Percentiles rank a stretch among this genome's conserved stretches.
These are phyloP conservation scores for Kazachstania taianensis DNA, from an alignment of 805 yeast genomes.

Conservation along the genomic window DNA sequence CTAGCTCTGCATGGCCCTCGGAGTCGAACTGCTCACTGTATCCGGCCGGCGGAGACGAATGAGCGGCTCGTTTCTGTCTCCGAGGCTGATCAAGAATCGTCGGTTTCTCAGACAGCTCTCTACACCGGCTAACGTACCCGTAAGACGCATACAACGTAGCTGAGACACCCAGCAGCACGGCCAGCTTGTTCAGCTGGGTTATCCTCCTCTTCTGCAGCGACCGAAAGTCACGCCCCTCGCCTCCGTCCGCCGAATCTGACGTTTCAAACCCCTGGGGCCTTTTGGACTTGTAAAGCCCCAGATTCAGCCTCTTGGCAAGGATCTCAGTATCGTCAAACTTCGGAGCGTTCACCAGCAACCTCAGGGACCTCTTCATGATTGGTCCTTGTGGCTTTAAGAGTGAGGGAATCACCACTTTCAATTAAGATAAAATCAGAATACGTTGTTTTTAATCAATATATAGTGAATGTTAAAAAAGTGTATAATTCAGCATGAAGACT, in stretches of 20 bases:
- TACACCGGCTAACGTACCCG: no score
- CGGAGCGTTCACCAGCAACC: constrained; percentile 17
- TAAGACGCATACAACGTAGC: no score
- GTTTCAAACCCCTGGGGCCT: no score
- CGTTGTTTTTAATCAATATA: neutral
- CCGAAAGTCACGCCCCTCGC: no score
- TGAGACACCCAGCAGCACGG: no score
- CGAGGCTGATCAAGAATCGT: constrained; percentile 14
- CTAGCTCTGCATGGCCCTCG: neutral
- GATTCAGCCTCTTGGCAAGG: constrained; percentile 19
- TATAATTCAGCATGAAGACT: neutral
- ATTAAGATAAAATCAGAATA: no score
- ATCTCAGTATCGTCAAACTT: constrained; percentile 29
- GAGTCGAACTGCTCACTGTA: neutral
- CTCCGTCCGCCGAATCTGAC: no score
- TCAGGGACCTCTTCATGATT: no score
- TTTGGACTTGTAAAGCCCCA: constrained; percentile 23
- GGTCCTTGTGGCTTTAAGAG: no score
- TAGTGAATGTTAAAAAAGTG: neutral
- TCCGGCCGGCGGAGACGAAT: neutral
- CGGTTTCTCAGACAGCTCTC: constrained; percentile 9
- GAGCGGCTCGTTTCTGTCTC: neutral
- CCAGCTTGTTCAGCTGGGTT: no score
- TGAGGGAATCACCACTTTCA: neutral
- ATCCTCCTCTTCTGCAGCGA: no score